A percentile compares a stretch with the other conserved stretches of the same genome.
Evolutionary conservation across 2,329 filamentous ascomycete species (phyloP).

Genomic region (Exophiala spinifera): DNA sequence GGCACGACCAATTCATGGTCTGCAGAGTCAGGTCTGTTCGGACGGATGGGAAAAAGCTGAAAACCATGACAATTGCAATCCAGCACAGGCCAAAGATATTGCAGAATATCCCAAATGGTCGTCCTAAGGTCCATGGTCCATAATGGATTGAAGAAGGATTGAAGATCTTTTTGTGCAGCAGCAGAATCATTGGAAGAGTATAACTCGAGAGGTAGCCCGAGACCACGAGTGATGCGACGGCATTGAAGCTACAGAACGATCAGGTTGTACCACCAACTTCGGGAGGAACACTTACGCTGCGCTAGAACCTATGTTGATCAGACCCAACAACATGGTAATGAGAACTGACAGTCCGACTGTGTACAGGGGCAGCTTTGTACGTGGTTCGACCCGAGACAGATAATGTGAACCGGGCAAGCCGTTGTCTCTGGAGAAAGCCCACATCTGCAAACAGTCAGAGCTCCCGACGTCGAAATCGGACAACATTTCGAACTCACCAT

Average conservation of each 20-base stretch:
- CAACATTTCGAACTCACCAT: constrained; percentile 27
- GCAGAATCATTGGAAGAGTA: constrained; percentile 46
- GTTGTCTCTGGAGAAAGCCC: constrained; percentile 44
- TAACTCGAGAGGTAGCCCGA: constrained; percentile 53
- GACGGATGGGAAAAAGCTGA: constrained; percentile 43
- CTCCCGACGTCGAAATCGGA: too few relatives aligned
- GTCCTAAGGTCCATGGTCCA: constrained; percentile 38
- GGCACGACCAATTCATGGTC: constrained; percentile 47
- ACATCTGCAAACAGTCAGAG: constrained; percentile 26
- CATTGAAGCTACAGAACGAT: constrained; percentile 41
- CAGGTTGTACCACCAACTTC: neutral
- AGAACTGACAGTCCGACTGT: constrained; percentile 27
- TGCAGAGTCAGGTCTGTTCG: constrained; percentile 31
- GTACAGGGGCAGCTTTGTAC: constrained; percentile 42
- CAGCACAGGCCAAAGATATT: constrained; percentile 44
- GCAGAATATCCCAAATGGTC: constrained; percentile 38
- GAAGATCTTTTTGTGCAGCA: constrained; percentile 29
- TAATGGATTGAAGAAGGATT: constrained; percentile 23
- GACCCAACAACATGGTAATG: constrained; percentile 24
- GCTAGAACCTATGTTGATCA: constrained; percentile 28
- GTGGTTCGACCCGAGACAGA: constrained; percentile 45
- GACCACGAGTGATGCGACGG: constrained; percentile 52
- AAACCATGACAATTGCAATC: constrained; percentile 42
- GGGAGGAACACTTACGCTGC: constrained; percentile 26
- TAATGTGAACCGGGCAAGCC: constrained; percentile 38